A percentile compares a stretch with the other conserved stretches of the same genome.
These are phyloP conservation scores for Lolium multiflorum DNA, from an alignment of 176 grass and related monocot genomes.

Conservation along the genomic window DNA sequence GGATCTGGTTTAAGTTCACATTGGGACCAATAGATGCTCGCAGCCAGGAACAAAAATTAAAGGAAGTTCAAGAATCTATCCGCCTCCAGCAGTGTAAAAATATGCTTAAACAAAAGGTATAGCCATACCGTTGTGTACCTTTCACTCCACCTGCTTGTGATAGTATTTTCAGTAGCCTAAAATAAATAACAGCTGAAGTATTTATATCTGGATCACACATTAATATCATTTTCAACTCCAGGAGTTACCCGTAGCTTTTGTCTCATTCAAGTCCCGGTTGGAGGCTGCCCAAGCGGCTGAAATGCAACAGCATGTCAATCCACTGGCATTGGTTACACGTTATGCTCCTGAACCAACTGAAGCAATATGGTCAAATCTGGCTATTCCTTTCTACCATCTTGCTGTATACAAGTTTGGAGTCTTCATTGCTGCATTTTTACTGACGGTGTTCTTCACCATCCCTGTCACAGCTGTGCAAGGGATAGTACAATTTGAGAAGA, in stretches of 20 bases:
- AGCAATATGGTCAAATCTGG: slow-evolving; percentile 72
- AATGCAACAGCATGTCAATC: slow-evolving; percentile 74
- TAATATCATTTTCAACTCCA: slow-evolving; percentile 47
- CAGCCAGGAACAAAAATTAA: slow-evolving; percentile 59
- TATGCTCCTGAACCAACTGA: slow-evolving; percentile 82
- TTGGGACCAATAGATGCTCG: slow-evolving; percentile 35
- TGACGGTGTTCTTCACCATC: slow-evolving; percentile 82
- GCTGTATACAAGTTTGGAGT: slow-evolving; percentile 57
- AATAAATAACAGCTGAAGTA: background rate
- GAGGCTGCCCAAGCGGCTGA: slow-evolving; percentile 74
- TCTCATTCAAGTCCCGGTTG: slow-evolving; percentile 77
- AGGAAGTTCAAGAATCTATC: slow-evolving; percentile 54
- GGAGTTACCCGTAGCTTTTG: slow-evolving; percentile 89
- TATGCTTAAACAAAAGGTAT: slow-evolving; percentile 73
- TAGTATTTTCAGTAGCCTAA: too few relatives aligned
- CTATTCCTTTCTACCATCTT: slow-evolving; percentile 62
- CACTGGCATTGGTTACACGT: slow-evolving; percentile 66
- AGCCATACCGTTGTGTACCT: background rate
- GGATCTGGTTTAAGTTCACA: slow-evolving; percentile 57
- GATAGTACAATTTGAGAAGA: slow-evolving; percentile 87
- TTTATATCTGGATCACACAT: background rate
- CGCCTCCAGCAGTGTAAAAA: slow-evolving; percentile 64
- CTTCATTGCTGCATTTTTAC: slow-evolving; percentile 64
- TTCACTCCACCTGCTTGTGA: background rate
- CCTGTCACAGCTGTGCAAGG: slow-evolving; percentile 88